Conservation (phyloP, 805 yeast genomes). For the Saturnispora kantuleensis region DNA sequence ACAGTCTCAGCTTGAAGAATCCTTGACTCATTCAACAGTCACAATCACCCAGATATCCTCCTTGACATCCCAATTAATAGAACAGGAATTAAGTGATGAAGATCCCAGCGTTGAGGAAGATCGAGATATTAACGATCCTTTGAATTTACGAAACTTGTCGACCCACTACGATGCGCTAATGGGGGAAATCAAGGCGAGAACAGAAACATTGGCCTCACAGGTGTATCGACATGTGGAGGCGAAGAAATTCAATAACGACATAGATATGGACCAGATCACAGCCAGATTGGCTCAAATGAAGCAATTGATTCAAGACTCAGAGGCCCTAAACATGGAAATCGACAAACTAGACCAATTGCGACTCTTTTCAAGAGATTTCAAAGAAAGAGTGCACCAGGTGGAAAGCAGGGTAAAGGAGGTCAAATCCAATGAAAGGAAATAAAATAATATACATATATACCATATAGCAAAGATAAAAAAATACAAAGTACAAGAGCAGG, state of each 20-base stretch:
- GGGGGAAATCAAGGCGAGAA: slow-evolving; percentile 49
- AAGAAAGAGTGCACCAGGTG: slow-evolving; percentile 12
- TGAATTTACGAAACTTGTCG: slow-evolving; percentile 50
- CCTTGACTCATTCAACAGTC: not conserved
- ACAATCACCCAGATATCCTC: not conserved
- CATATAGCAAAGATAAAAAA: not conserved
- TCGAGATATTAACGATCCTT: slow-evolving; percentile 36
- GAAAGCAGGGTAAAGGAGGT: slow-evolving; percentile 14
- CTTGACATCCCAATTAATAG: slow-evolving; percentile 1
- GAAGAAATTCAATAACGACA: slow-evolving; percentile 18
- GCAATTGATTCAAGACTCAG: slow-evolving; percentile 18
- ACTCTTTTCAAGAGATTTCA: slow-evolving; percentile 24
- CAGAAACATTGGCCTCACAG: slow-evolving; percentile 30
- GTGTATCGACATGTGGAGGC: slow-evolving; percentile 21
- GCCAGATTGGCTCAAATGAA: slow-evolving; percentile 15
- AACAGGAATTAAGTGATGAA: slow-evolving; percentile 3
- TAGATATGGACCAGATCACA: slow-evolving; percentile 16
- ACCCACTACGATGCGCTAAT: slow-evolving; percentile 56
- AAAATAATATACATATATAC: not conserved
- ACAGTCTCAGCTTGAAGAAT: not conserved
- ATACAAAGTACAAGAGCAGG: not conserved
- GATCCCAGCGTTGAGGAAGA: slow-evolving; percentile 21
- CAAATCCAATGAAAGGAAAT: slow-evolving; percentile 7
- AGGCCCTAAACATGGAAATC: slow-evolving; percentile 22
- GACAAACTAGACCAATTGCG: slow-evolving; percentile 27